phyloP scores from a whole-genome alignment of 2,329 filamentous ascomycete species.

The Sporothrix globosa region DNA sequence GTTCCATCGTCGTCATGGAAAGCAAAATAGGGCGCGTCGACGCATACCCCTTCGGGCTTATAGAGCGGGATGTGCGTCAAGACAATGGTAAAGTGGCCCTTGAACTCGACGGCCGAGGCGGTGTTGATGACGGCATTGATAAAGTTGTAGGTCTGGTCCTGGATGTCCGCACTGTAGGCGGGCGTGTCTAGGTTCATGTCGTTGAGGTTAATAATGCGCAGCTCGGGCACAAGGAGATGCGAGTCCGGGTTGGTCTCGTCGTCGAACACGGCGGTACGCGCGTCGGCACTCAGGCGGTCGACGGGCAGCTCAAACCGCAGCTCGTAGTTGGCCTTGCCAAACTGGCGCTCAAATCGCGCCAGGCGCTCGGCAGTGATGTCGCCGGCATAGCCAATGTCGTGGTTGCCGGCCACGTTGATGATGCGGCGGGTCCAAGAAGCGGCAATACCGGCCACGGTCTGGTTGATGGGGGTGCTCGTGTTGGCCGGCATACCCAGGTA shows the following conservation, averaged over 20 bases:
- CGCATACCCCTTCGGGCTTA: constrained; percentile 80
- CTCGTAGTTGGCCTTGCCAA: constrained; percentile 90
- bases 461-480: constrained; percentile 42
- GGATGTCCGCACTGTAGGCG: constrained; percentile 66
- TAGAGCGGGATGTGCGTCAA: constrained; percentile 91
- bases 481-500: constrained; percentile 46
- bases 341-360: constrained; percentile 77
- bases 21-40: constrained; percentile 80
- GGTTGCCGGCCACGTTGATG: constrained; percentile 91
- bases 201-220: constrained; percentile 86
- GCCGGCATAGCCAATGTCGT: constrained; percentile 94
- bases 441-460: constrained; percentile 44
- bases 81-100: constrained; percentile 75
- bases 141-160: constrained; percentile 77
- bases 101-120: constrained; percentile 62
- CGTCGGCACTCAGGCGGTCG: constrained; percentile 43
- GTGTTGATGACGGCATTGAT: constrained; percentile 69
- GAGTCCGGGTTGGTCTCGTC: constrained; percentile 51
- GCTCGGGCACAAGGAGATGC: constrained; percentile 61
- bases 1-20: constrained; percentile 72
- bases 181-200: constrained; percentile 92
- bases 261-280: constrained; percentile 50
- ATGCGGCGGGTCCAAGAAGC: constrained; percentile 71
- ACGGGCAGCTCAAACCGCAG: constrained; percentile 69
- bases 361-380: constrained; percentile 79